phyloP scores from a whole-genome alignment of 805 yeast genomes.

The Saccharomycopsis capsularis region DNA sequence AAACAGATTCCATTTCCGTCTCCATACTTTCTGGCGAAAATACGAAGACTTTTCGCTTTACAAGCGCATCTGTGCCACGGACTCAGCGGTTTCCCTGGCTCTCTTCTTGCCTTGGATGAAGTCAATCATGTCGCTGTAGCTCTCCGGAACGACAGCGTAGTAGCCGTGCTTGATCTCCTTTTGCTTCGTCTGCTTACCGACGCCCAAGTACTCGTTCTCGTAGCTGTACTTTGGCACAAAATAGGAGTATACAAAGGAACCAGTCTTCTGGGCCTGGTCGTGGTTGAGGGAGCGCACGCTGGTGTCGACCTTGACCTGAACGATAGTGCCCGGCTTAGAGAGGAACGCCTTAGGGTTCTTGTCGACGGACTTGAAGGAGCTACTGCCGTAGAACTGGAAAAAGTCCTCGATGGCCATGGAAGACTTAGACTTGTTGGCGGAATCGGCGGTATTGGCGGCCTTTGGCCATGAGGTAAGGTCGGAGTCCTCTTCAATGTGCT shows the following conservation, averaged over 20 bases:
- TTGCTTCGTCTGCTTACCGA: slow-evolving; percentile 21
- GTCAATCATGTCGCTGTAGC: slow-evolving; percentile 88
- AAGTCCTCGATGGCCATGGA: slow-evolving; percentile 20
- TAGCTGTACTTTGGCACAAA: slow-evolving; percentile 60
- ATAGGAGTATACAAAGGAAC: slow-evolving; percentile 83
- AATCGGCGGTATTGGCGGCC: background rate
- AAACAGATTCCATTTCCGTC: too few relatives aligned
- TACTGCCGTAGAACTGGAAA: slow-evolving; percentile 45
- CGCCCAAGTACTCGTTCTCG: slow-evolving; percentile 25
- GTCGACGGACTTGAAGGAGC: slow-evolving; percentile 42
- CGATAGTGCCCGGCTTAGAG: slow-evolving; percentile 74
- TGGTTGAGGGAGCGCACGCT: slow-evolving; percentile 62
- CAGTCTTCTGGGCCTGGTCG: slow-evolving; percentile 60
- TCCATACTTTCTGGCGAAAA: too few relatives aligned
- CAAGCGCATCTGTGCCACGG: slow-evolving; percentile 44
- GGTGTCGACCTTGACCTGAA: slow-evolving; percentile 87
- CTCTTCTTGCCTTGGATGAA: slow-evolving; percentile 87
- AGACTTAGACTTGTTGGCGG: background rate
- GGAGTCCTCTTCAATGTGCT: slow-evolving; percentile 50
- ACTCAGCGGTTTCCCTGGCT: slow-evolving; percentile 73
- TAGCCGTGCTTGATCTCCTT: slow-evolving; percentile 43
- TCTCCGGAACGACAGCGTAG: slow-evolving; percentile 74
- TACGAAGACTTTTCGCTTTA: too few relatives aligned
- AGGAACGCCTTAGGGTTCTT: slow-evolving; percentile 51
- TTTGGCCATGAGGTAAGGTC: background rate